Conservation (phyloP, 495 filamentous ascomycete genomes). For the Penicillium turbatum region DNA sequence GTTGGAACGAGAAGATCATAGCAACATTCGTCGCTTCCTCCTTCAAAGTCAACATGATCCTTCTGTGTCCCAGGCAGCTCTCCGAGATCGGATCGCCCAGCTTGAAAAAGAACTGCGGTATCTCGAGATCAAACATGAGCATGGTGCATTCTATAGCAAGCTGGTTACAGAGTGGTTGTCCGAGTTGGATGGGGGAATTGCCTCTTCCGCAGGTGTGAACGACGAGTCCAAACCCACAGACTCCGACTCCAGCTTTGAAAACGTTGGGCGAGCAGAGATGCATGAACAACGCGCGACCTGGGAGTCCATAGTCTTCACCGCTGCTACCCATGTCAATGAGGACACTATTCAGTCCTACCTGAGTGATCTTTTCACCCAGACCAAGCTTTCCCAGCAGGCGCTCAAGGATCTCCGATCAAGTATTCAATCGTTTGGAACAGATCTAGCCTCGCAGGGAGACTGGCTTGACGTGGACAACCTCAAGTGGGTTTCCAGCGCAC, state of each 20-base stretch:
- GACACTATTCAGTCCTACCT: constrained; percentile 49
- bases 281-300: constrained; percentile 49
- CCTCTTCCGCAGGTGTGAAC: constrained; percentile 5
- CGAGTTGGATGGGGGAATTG: constrained; percentile 23
- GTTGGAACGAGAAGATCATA: constrained; percentile 23
- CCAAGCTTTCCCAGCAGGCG: constrained; percentile 36
- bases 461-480: constrained; percentile 39
- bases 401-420: constrained; percentile 41
- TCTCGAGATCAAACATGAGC: constrained; percentile 54
- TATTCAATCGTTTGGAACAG: constrained; percentile 42
- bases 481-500: constrained; percentile 49
- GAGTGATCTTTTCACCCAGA: constrained; percentile 45
- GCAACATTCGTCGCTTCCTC: constrained; percentile 49
- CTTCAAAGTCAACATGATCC: constrained; percentile 54
- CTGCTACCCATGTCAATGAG: constrained; percentile 40
- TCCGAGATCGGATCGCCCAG: constrained; percentile 44
- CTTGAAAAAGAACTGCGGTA: constrained; percentile 47
- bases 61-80: constrained; percentile 45
- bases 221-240: background rate
- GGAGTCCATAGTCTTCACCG: constrained; percentile 56
- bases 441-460: constrained; percentile 28
- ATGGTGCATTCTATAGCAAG: constrained; percentile 57
- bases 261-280: constrained; percentile 45
- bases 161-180: constrained; percentile 62
- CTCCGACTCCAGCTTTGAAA: constrained; percentile 25